These are phyloP conservation scores for Clarireedia sp. DNA, from an alignment of 2,329 filamentous ascomycete genomes.

Conservation along the genomic window DNA sequence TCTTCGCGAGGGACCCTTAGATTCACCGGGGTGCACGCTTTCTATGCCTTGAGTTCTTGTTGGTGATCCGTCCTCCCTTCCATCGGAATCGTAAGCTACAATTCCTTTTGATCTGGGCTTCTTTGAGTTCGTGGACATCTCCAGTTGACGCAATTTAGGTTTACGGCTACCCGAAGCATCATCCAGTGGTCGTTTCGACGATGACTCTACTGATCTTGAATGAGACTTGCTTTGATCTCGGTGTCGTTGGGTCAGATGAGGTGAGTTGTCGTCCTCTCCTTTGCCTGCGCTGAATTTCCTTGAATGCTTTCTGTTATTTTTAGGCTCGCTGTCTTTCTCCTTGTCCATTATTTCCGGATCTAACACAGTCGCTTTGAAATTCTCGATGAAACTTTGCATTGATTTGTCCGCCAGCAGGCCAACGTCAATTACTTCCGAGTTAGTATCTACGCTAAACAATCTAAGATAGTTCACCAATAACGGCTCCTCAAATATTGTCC, in stretches of 20 bases:
- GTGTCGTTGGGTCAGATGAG: neutral
- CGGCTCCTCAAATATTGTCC: neutral
- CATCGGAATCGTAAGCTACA: too few species aligned
- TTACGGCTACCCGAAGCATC: neutral
- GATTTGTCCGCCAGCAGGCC: neutral
- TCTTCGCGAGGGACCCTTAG: too few species aligned
- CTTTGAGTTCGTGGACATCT: neutral
- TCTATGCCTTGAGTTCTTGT: too few species aligned
- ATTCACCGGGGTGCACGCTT: too few species aligned
- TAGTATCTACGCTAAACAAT: neutral
- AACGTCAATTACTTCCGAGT: neutral
- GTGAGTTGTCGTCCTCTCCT: neutral
- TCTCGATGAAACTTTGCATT: neutral
- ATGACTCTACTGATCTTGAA: neutral
- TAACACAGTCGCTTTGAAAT: neutral
- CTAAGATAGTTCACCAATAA: neutral
- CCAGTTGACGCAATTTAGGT: neutral
- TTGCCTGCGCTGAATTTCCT: neutral
- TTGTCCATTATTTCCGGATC: neutral
- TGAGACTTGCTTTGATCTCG: neutral
- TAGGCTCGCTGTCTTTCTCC: neutral
- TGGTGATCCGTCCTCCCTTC: too few species aligned
- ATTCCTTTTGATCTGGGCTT: neutral
- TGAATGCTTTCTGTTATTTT: neutral
- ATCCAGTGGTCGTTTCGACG: neutral